Evolutionary conservation across 163 green algal genomes (phyloP).

Genomic region (Volvox carteri): DNA sequence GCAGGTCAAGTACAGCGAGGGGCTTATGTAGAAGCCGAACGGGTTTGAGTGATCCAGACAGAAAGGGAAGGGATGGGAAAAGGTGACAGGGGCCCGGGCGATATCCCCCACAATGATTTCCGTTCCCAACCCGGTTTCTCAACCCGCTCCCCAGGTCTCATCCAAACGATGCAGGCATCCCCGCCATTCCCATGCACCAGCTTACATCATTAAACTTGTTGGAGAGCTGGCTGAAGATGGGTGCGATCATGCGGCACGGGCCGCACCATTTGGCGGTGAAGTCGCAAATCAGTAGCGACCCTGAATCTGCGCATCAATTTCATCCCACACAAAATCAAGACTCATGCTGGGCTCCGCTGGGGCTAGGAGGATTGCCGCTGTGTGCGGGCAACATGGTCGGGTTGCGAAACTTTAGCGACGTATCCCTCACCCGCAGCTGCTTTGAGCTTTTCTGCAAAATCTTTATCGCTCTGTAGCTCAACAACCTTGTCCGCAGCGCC

Average conservation of each 20-base stretch:
- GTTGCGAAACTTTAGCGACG: background rate
- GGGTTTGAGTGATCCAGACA: too few relatives aligned
- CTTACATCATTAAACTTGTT: slow-evolving; percentile 45
- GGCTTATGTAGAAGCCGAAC: too few relatives aligned
- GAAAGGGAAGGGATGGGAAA: too few relatives aligned
- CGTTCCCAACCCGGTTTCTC: too few relatives aligned
- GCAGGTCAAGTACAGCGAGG: too few relatives aligned
- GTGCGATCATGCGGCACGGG: slow-evolving; percentile 59
- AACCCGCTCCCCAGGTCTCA: too few relatives aligned
- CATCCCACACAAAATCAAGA: background rate
- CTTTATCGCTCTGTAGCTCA: slow-evolving; percentile 32
- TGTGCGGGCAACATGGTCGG: background rate
- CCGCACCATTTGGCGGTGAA: slow-evolving; percentile 61
- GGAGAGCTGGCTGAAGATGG: slow-evolving; percentile 47
- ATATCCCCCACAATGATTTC: too few relatives aligned
- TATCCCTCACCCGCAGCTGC: slow-evolving; percentile 4
- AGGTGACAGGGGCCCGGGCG: too few relatives aligned
- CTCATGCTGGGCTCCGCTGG: background rate
- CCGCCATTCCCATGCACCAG: too few relatives aligned
- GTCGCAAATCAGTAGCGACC: slow-evolving; percentile 42
- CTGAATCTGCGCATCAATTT: background rate
- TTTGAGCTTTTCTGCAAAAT: slow-evolving; percentile 27
- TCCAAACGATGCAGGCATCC: too few relatives aligned
- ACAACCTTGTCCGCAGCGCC: slow-evolving; percentile 26
- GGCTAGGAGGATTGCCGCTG: background rate